Evolutionary conservation across 140 eudicot genomes (phyloP).

Genomic region (Cichorium intybus): DNA sequence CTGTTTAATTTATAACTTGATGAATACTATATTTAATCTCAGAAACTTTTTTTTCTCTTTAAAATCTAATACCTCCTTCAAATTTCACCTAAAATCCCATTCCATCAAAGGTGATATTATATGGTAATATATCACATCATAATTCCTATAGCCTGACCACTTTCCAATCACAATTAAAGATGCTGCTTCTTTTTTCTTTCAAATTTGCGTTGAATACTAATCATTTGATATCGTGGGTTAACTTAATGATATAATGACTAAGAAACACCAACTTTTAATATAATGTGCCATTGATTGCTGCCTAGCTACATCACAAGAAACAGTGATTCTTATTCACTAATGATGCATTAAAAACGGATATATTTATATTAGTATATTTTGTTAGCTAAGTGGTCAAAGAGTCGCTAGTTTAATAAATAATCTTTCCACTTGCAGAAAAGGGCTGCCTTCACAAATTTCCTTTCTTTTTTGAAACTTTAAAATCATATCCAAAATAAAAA

Average conservation of each 20-base stretch:
- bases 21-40: background rate
- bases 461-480: conserved; percentile 15
- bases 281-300: conserved; percentile 45
- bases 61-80: background rate
- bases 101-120: conserved; percentile 22
- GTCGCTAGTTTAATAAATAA: conserved; percentile 26
- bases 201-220: conserved; percentile 34
- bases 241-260: conserved; percentile 43
- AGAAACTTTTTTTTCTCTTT: background rate
- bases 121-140: conserved; percentile 40
- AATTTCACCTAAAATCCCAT: background rate
- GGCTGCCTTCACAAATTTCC: conserved; percentile 22
- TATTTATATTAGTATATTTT: conserved; percentile 9
- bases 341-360: conserved; percentile 10
- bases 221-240: conserved; percentile 36
- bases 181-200: conserved; percentile 28
- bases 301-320: conserved; percentile 30
- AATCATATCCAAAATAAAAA: conserved; percentile 34
- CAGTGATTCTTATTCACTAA: conserved; percentile 31
- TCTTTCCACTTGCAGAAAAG: conserved; percentile 34
- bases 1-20: too few species aligned
- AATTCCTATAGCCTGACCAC: conserved; percentile 36
- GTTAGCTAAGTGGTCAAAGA: conserved; percentile 24
- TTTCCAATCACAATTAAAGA: conserved; percentile 30
- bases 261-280: conserved; percentile 32